Conservation (phyloP, 1,139 yeast genomes). For the Lodderomyces jiufengensis region DNA sequence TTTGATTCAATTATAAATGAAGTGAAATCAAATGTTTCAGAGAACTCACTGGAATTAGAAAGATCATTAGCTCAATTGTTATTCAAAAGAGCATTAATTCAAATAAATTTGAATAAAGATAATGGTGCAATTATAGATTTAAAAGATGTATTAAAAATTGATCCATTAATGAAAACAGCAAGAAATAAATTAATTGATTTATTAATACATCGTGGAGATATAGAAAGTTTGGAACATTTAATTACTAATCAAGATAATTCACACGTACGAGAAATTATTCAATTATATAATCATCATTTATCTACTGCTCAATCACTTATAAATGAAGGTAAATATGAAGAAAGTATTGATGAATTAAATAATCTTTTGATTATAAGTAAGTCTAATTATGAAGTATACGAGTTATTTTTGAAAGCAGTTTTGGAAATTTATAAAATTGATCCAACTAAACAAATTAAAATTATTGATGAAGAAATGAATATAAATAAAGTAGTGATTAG, state of each 20-base stretch:
- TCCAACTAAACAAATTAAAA: constrained; percentile 11
- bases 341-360: constrained; percentile 22
- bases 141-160: constrained; percentile 37
- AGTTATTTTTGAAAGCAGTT: constrained; percentile 22
- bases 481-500: constrained; percentile 21
- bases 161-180: constrained; percentile 41
- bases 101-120: constrained; percentile 47
- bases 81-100: constrained; percentile 54
- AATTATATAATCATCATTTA: constrained; percentile 18
- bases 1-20: constrained; percentile 21
- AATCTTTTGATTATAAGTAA: constrained; percentile 24
- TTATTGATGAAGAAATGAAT: constrained; percentile 13
- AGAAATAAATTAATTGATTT: constrained; percentile 40
- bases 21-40: constrained; percentile 4
- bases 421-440: constrained; percentile 14
- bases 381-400: constrained; percentile 17
- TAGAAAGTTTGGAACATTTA: constrained; percentile 20
- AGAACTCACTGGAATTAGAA: background rate
- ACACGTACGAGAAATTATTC: constrained; percentile 16
- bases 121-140: constrained; percentile 47
- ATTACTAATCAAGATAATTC: constrained; percentile 14
- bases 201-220: constrained; percentile 44
- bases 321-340: constrained; percentile 15
- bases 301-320: constrained; percentile 16
- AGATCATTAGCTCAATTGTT: constrained; percentile 33